Conservation (phyloP, 805 yeast species). For the Wickerhamomyces mucosus region DNA sequence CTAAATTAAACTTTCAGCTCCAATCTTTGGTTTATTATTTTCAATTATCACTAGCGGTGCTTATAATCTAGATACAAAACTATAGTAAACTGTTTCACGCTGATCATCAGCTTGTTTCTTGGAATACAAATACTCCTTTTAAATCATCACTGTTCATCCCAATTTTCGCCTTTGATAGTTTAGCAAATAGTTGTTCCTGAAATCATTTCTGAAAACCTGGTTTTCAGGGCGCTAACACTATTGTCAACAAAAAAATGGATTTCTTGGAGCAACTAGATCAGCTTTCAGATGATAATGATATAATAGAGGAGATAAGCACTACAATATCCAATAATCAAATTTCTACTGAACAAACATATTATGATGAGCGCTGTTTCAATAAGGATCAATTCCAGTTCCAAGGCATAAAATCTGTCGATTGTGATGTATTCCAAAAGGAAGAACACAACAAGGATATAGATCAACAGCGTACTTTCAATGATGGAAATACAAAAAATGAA, state of each 20-base stretch:
- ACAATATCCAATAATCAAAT: not conserved
- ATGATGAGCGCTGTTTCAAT: not conserved
- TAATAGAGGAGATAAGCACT: not conserved
- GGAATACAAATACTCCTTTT: too few relatives aligned
- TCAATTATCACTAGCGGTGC: too few relatives aligned
- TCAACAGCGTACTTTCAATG: constrained; percentile 2
- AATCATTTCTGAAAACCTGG: too few relatives aligned
- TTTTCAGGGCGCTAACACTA: not conserved
- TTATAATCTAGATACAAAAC: too few relatives aligned
- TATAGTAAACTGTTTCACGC: too few relatives aligned
- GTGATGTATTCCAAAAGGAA: not conserved
- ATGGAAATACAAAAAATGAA: constrained; percentile 3
- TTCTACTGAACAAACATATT: constrained; percentile 1
- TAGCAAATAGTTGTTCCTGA: too few relatives aligned
- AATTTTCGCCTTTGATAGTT: too few relatives aligned
- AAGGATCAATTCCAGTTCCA: constrained; percentile 1
- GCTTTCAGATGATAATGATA: constrained; percentile 7
- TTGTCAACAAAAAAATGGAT: constrained; percentile 3
- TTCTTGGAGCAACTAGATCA: constrained; percentile 7
- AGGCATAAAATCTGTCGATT: constrained; percentile 5
- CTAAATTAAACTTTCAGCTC: too few relatives aligned
- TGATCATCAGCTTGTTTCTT: too few relatives aligned
- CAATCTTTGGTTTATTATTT: too few relatives aligned
- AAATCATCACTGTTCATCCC: too few relatives aligned
- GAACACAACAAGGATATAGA: constrained; percentile 1